Evolutionary conservation across 2,329 filamentous ascomycete species (phyloP), one percentile per base, ranked within the genome.

Genomic region (Penicillium hesseltinei): DNA sequence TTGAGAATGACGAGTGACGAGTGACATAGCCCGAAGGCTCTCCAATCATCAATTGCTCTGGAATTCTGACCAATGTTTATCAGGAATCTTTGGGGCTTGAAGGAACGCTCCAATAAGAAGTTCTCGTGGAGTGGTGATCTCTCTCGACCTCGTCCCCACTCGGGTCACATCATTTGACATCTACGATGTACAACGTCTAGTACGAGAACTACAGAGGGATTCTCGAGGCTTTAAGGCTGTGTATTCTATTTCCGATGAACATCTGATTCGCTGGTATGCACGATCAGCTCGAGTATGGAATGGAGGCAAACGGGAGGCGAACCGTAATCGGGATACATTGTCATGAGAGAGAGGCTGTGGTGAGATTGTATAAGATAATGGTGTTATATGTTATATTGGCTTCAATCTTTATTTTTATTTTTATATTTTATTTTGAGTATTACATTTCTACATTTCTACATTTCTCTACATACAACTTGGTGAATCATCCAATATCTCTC

Each of bases 61-160:
- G 43, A 45, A 40, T 23, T 54, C 45, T 62, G 50, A 57, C 52
- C 23, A 48, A 45, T 54, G 25, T 52, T 35, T 35, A 46, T 43
- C 29, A 74, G 72, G 72, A 76, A 59, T 69, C 69, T 46, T 58
- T 77, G 57, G 74, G 74, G 51, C 65, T 77, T 43, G 74, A 76
- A 64, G 74, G 73, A 17, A 57, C 51, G 51, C 59, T 71, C 56
- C 64, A 69, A 61, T 70, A 46, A 58, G 58, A 58, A 25, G 27
- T 44, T 49, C 51, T 58, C 39, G 51, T 40, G 54, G 55, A 61
- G 57, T 61, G 61, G 51, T 59, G 63, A 65, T 65, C 63, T 49
- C 36, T 46, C 44, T 29, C 23, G 23, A 29, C 9, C 54, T 40
- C 27, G 48, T 60, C 58, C 54, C 60, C 63, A 62, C 63, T 48